These are phyloP conservation scores for Paraconiothyrium sp. DNA, from an alignment of 2,329 filamentous ascomycete species.

Conservation along the genomic window DNA sequence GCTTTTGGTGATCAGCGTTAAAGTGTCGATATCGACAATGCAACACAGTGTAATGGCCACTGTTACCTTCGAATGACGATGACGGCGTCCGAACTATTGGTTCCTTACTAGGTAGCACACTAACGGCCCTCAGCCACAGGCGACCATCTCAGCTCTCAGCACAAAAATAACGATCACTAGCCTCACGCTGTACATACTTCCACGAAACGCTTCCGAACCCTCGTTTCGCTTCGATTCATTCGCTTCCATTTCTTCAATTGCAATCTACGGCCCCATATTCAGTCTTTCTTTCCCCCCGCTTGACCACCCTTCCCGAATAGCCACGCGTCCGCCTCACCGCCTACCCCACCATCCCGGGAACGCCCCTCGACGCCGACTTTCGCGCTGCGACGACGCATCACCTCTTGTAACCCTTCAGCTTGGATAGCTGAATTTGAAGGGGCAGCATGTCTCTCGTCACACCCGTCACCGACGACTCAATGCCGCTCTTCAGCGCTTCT, in stretches of 20 bases:
- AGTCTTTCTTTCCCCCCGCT: neutral
- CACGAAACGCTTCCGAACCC: neutral
- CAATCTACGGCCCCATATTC: neutral
- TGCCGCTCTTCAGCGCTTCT: constrained; percentile 76
- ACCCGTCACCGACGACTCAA: constrained; percentile 36
- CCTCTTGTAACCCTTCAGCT: neutral
- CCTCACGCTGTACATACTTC: neutral
- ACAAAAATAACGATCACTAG: constrained; percentile 1
- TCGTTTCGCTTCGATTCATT: neutral
- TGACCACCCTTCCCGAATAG: constrained; percentile 1
- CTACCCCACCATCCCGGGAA: constrained; percentile 8
- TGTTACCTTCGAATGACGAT: neutral
- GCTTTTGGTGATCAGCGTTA: too few species aligned
- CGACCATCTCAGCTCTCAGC: neutral
- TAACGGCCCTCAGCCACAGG: neutral
- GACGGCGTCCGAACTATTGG: neutral
- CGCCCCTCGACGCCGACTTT: neutral
- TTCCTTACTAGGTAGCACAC: neutral
- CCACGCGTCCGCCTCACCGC: constrained; percentile 15
- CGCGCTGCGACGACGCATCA: neutral
- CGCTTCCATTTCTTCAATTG: neutral
- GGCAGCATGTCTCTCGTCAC: constrained; percentile 24
- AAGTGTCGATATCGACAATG: too few species aligned
- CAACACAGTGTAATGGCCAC: too few species aligned
- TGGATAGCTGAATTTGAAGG: neutral